A percentile compares a stretch with the other conserved stretches of the same genome.
Evolutionary conservation across 164 flowering plant species (phyloP).

Genomic region (Stephania yunnanensis): DNA sequence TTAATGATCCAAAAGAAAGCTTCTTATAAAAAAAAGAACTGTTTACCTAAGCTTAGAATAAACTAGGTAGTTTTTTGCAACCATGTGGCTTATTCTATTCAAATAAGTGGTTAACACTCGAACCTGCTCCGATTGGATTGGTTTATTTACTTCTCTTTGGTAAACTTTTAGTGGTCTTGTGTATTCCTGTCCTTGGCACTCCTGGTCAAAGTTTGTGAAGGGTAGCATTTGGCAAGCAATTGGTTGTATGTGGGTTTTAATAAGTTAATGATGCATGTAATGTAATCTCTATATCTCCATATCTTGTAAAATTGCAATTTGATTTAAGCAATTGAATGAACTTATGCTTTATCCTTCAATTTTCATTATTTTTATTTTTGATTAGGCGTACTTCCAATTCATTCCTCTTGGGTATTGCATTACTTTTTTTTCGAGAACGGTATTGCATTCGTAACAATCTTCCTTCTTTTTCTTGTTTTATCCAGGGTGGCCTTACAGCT

Average conservation of each 20-base stretch:
- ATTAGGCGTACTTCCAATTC: background rate
- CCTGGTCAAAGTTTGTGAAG: background rate
- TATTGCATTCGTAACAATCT: no score
- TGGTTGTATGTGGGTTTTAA: background rate
- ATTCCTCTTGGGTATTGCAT: background rate
- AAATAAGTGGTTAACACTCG: background rate
- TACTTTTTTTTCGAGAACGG: background rate
- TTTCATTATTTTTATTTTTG: background rate
- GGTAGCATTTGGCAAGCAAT: background rate
- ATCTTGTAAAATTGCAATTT: background rate
- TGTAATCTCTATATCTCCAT: background rate
- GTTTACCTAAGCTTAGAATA: background rate
- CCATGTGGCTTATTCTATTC: background rate
- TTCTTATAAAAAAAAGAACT: no score
- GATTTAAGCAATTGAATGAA: background rate
- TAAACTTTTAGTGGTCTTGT: background rate
- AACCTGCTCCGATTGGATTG: background rate
- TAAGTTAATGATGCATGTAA: background rate
- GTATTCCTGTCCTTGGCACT: background rate
- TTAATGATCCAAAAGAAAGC: no score
- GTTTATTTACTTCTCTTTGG: background rate
- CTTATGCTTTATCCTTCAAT: background rate
- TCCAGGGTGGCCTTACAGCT: constrained; percentile 96
- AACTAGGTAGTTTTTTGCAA: background rate
- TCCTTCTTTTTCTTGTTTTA: constrained; percentile 17